These are phyloP conservation scores for Cicer bijugum DNA, from an alignment of 306 rosid species.

Conservation along the genomic window DNA sequence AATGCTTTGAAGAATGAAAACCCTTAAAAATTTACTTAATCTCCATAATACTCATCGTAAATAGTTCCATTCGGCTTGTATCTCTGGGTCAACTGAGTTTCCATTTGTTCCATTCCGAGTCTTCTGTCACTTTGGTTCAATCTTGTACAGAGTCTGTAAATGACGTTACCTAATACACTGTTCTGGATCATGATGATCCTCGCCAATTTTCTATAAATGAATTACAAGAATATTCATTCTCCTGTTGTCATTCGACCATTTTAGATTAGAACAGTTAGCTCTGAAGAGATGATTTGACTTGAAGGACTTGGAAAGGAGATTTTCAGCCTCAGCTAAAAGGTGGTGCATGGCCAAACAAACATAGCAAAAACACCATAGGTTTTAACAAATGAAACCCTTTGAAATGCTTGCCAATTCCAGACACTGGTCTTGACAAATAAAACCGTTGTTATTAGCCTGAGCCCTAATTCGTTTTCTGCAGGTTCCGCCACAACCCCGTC, in stretches of 20 bases:
- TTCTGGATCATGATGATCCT: not conserved
- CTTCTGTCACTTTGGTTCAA: constrained; percentile 19
- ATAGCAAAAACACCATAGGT: not conserved
- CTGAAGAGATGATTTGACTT: not conserved
- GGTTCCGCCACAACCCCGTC: constrained; percentile 40
- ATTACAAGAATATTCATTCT: not conserved
- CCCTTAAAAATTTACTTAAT: constrained; percentile 17
- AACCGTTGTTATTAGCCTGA: not conserved
- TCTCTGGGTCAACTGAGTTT: constrained; percentile 9
- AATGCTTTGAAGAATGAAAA: constrained; percentile 47
- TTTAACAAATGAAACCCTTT: not conserved
- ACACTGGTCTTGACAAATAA: too few species aligned
- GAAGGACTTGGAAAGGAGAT: not conserved
- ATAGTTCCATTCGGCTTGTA: constrained; percentile 36
- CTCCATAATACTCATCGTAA: constrained; percentile 35
- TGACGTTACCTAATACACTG: not conserved
- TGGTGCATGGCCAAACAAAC: not conserved
- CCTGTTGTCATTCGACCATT: not conserved
- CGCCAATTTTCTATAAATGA: not conserved
- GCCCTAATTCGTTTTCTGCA: not conserved
- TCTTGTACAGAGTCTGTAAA: constrained; percentile 29
- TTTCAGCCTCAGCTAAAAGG: not conserved
- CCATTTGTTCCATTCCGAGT: not conserved
- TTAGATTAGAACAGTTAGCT: not conserved
- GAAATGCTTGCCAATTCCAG: not conserved